Evolutionary conservation across 2,329 filamentous ascomycete species (phyloP).

Genomic region (Blastomyces silverae): DNA sequence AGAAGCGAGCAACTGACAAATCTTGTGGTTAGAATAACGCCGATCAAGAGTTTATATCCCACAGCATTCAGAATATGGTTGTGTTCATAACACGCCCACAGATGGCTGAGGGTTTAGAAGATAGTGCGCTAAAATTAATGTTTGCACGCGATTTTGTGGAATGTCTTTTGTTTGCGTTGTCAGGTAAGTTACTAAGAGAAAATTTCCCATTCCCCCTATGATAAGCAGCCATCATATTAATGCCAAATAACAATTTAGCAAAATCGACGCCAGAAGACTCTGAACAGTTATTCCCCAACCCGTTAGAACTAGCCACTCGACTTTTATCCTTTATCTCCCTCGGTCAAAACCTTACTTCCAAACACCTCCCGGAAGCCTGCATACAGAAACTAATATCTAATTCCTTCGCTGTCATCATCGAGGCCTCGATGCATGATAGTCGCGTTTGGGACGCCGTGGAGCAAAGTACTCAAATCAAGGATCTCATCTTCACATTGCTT

Average conservation of each 20-base stretch:
- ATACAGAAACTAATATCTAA: constrained; percentile 37
- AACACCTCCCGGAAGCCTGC: constrained; percentile 20
- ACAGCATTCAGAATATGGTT: constrained; percentile 50
- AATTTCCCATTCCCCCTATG: not conserved
- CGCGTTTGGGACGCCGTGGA: constrained; percentile 43
- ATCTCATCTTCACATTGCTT: constrained; percentile 39
- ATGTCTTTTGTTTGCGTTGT: constrained; percentile 50
- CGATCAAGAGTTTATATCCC: constrained; percentile 35
- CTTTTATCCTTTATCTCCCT: constrained; percentile 34
- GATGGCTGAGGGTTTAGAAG: constrained; percentile 44
- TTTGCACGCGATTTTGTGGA: constrained; percentile 53
- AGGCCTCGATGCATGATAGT: constrained; percentile 44
- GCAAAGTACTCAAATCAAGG: constrained; percentile 32
- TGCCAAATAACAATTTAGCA: constrained; percentile 21
- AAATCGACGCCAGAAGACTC: constrained; percentile 26
- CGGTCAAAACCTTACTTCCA: constrained; percentile 21
- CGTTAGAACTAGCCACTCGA: constrained; percentile 32
- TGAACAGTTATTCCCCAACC: constrained; percentile 32
- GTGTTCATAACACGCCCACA: constrained; percentile 55
- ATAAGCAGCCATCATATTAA: not conserved
- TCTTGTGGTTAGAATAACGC: constrained; percentile 26
- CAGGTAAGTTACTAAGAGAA: constrained; percentile 40
- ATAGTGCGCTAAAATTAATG: constrained; percentile 42
- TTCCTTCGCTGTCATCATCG: constrained; percentile 45
- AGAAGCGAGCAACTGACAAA: constrained; percentile 3